Base-by-base conservation (phyloP, 345 rosid genomes). In the Fremontodendron californicum region DNA sequence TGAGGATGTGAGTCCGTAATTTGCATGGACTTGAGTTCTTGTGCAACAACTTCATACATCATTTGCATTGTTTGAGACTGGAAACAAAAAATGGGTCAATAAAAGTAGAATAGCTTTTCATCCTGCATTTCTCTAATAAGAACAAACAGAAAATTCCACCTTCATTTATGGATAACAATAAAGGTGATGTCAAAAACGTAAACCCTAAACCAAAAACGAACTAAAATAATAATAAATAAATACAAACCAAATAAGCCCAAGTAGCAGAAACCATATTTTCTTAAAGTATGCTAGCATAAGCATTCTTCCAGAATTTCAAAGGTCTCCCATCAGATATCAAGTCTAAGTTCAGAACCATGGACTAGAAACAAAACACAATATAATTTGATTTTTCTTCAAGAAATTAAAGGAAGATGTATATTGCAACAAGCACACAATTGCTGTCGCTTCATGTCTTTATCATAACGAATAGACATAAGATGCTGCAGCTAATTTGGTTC, bases 1-100 rank as follows among this genome's bases (percentile, higher is more conserved):
- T 76, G 89, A 61, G 98, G 99, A 85, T 89, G 86, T 33, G 90
- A 79, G 71, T 85, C 89, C 78, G 55, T 58, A 25, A 74, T 78
- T 58, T 85, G 71, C 88, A 60, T 82, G 25, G 85, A 74, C 81
- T 87, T 87, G 77, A 96, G 84, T 74, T 83, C 97, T 67, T 13
- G 33, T 43, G 93, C 92, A 64, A 96, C 75, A 42, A 90, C 75
- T 61, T 42, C 73, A 80, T 96, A 94, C 99, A 96, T 96, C 97
- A 88, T 77, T 71, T 31, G 60, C 74, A 71, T 71, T 48, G 74
- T 71, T 49, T 71, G 74, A 49, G 23, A 7, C 74, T 71, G 74
- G 18, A 48, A 7, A 49, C 9, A 68, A 46, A 13, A 4, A 75
- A 33, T 12, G 9, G 54, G 37, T 25, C 5, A 25, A 43, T 45